Base-by-base conservation (phyloP, 2,329 filamentous ascomycete genomes). In the Exophiala alcalophila region DNA sequence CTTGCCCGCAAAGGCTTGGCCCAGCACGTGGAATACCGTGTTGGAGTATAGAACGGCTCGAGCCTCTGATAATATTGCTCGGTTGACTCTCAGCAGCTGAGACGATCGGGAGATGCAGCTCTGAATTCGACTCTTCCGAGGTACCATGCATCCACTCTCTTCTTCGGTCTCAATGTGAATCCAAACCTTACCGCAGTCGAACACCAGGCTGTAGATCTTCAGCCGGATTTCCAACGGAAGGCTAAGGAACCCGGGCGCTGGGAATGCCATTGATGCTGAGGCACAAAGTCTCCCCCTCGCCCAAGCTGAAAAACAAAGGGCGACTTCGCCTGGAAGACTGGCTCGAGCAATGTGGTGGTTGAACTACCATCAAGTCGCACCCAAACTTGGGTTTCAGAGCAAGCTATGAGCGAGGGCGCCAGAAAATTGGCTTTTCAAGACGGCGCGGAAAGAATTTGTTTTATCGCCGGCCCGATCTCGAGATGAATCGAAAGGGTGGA, bases 181-280 rank as follows among this genome's bases (percentile, higher is more conserved):
- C 10, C 49, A n/a, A 10, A 23, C 39, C 39, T 47, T 50, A 4
- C 46, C 47, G 16, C 21, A 27, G 20, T 51, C 51, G 23, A 77
- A 66, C 25, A 71, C 57, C 30, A 65, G 60, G 44, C 66, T 59
- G 55, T 75, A 74, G 42, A 77, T 65, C 31, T 65, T 65, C 5
- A 72, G 54, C 8, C 74, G 71, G 26, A 77, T 65, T 48, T 77
- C 74, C 6, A 64, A 65, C 1, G 74, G 74, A 2, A 77, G 65
- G 38, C 69, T 65, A 54, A 76, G 68, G 59, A 77, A 74, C 4
- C 25, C 28, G 10, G 30, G 29, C 12, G 46, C 27, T n/a, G n/a
- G n/a, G n/a, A n/a, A n/a, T 19, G 37, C 29, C 37, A 40, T 40
- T n/a, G 21, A 33, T 21, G 9, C 14, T 4, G n/a, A n/a, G n/a